Evolutionary conservation across 1,284 basidiomycete species (phyloP).

Genomic region (Boletus holoroseus): DNA sequence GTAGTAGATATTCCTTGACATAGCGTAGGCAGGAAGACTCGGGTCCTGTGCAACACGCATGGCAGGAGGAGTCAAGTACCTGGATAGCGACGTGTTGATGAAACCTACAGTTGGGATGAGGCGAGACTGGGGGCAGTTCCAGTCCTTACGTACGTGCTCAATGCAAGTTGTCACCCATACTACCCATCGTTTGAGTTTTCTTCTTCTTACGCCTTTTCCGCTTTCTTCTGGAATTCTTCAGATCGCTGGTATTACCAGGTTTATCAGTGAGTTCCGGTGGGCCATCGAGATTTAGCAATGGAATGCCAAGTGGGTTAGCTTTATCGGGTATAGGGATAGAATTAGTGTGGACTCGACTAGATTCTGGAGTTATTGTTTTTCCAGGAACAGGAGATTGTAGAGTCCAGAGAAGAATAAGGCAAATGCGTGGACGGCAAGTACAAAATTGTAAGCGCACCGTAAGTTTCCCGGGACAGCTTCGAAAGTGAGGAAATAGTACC

Average conservation of each 20-base stretch:
- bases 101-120: background rate
- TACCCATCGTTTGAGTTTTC: conserved; percentile 33
- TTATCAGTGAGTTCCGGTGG: conserved; percentile 37
- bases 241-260: conserved; percentile 30
- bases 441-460: conserved; percentile 20
- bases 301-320: conserved; percentile 25
- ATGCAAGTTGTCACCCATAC: conserved; percentile 14
- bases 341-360: conserved; percentile 5
- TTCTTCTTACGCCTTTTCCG: conserved; percentile 54
- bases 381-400: conserved; percentile 18
- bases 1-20: conserved; percentile 1
- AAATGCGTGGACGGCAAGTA: conserved; percentile 5
- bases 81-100: conserved; percentile 2
- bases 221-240: conserved; percentile 40
- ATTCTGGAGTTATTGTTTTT: conserved; percentile 2
- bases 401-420: conserved; percentile 13
- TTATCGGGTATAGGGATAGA: conserved; percentile 9
- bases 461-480: conserved; percentile 5
- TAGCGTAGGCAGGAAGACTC: background rate
- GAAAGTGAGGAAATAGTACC: background rate
- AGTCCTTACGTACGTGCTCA: conserved; percentile 20
- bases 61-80: background rate
- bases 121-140: background rate
- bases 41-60: background rate
- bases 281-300: conserved; percentile 54